These are phyloP conservation scores for Eucalyptus cloeziana DNA, from an alignment of 345 rosid species.

Conservation along the genomic window DNA sequence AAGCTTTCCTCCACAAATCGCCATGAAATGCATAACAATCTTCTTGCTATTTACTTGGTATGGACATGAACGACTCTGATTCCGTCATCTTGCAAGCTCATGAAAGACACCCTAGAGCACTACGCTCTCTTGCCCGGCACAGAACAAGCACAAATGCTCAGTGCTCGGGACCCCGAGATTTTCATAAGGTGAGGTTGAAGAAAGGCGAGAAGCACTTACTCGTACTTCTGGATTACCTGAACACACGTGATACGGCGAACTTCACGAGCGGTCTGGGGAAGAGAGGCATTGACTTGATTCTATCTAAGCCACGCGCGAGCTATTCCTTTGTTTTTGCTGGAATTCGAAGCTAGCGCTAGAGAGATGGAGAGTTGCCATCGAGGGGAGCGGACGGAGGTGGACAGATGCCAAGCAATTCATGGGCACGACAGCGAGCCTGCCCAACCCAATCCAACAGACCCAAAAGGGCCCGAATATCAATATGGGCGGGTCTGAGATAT, in stretches of 20 bases:
- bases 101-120: too few species aligned
- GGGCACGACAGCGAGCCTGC: neutral
- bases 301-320: neutral
- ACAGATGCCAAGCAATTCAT: neutral
- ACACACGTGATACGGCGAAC: neutral
- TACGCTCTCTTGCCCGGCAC: neutral
- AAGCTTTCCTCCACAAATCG: neutral
- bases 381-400: neutral
- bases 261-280: neutral
- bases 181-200: neutral
- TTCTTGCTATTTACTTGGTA: neutral
- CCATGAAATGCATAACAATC: neutral
- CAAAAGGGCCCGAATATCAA: neutral
- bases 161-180: neutral
- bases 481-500: neutral
- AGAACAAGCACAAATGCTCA: neutral
- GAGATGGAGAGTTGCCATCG: neutral
- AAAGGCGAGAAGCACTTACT: neutral
- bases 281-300: neutral
- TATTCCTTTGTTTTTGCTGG: neutral
- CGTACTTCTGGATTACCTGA: neutral
- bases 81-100: too few species aligned
- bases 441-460: neutral
- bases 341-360: neutral
- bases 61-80: accelerated